Percentiles rank a stretch among this genome's conserved stretches.
Evolutionary conservation across 1,284 basidiomycete genomes (phyloP).

Genomic region (Phlebopus sp.): DNA sequence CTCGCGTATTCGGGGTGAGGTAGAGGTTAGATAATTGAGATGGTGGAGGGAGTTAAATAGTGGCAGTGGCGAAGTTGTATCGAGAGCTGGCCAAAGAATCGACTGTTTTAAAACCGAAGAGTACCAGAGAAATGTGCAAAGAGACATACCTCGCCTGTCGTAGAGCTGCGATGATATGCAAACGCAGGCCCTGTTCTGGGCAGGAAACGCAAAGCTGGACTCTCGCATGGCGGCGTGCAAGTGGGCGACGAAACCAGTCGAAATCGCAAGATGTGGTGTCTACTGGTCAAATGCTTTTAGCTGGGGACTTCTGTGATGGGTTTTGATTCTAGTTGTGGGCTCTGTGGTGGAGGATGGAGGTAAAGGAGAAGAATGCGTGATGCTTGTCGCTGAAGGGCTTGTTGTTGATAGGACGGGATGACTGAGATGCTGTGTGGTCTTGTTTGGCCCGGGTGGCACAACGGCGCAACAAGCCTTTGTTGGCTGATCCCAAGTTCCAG

Average conservation of each 20-base stretch:
- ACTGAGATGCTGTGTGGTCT: conserved; percentile 29
- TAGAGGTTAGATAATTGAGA: conserved; percentile 95
- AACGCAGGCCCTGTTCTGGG: conserved; percentile 93
- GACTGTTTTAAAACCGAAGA: conserved; percentile 17
- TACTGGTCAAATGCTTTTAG: no score
- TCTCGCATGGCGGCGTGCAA: conserved; percentile 74
- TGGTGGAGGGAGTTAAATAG: conserved; percentile 97
- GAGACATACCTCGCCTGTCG: conserved; percentile 83
- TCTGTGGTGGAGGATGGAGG: conserved; percentile 4
- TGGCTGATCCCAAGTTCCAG: not conserved
- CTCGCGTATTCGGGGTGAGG: conserved; percentile 95
- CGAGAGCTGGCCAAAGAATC: conserved; percentile 66
- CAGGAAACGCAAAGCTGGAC: conserved; percentile 94
- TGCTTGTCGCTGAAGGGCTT: conserved; percentile 16
- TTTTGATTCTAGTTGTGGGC: not conserved
- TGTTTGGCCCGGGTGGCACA: conserved; percentile 32
- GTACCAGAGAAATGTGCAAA: conserved; percentile 6
- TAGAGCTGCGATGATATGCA: conserved; percentile 95
- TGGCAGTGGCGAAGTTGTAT: conserved; percentile 87
- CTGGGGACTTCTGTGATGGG: no score
- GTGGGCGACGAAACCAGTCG: conserved; percentile 16
- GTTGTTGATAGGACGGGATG: conserved; percentile 31
- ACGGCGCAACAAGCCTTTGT: not conserved
- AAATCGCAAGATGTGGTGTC: conserved; percentile 13
- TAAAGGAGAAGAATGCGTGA: conserved; percentile 9